Evolutionary conservation across 108 stramenopile genomes (phyloP).

Genomic region (Fragilariopsis cylindrus): DNA sequence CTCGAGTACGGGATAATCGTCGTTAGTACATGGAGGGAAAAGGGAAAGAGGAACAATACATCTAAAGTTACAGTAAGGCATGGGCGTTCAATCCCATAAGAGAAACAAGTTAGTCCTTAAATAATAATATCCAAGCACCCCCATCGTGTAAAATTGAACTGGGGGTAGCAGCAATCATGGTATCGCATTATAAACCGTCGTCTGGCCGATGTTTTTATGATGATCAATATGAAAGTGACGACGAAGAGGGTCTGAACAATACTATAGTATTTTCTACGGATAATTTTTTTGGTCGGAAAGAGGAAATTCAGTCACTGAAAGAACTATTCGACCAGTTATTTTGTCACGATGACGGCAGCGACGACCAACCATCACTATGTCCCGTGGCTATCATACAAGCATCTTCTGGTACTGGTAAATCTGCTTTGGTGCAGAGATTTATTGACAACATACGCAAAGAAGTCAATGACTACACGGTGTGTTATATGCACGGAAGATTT

Average conservation of each 20-base stretch:
- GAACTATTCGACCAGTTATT: constrained; percentile 11
- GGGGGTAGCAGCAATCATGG: too few relatives aligned
- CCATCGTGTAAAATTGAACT: too few relatives aligned
- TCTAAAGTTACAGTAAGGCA: too few relatives aligned
- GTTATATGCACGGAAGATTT: constrained; percentile 37
- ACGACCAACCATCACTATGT: neutral
- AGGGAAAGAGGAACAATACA: too few relatives aligned
- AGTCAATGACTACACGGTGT: constrained; percentile 6
- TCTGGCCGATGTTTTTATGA: constrained; percentile 29
- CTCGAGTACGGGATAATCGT: too few relatives aligned
- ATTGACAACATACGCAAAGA: constrained; percentile 9
- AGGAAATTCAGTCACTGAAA: constrained; percentile 22
- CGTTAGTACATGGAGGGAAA: too few relatives aligned
- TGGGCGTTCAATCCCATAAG: too few relatives aligned
- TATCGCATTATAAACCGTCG: neutral
- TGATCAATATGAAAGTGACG: constrained; percentile 30
- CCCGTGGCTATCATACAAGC: constrained; percentile 25
- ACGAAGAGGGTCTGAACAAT: constrained; percentile 15
- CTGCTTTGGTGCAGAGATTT: constrained; percentile 23
- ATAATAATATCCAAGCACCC: too few relatives aligned
- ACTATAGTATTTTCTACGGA: constrained; percentile 16
- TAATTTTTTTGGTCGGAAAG: constrained; percentile 24
- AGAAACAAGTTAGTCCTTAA: too few relatives aligned
- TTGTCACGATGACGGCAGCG: neutral
- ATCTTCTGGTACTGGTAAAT: constrained; percentile 37